Evolutionary conservation across 371 early-diverging fungal species (phyloP).

Genomic region (Mortierella sp.): DNA sequence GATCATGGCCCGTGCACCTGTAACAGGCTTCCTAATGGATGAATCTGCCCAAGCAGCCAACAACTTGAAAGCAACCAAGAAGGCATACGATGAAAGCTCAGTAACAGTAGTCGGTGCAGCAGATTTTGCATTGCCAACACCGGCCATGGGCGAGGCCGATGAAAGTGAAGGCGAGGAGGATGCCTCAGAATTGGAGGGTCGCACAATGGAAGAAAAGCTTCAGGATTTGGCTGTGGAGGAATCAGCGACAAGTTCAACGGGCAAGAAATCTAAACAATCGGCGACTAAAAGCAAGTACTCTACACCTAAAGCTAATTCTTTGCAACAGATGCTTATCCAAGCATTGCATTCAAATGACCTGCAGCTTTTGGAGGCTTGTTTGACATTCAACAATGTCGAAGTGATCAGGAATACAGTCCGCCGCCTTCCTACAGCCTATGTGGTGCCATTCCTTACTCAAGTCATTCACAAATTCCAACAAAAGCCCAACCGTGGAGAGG

Average conservation of each 20-base stretch:
- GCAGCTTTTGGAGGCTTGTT: slow-evolving; percentile 74
- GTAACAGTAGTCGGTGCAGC: slow-evolving; percentile 52
- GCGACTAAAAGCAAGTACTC: slow-evolving; percentile 48
- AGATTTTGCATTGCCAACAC: slow-evolving; percentile 46
- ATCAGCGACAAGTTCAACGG: slow-evolving; percentile 22
- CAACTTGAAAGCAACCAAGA: slow-evolving; percentile 60
- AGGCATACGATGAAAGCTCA: slow-evolving; percentile 50
- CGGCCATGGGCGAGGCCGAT: slow-evolving; percentile 19
- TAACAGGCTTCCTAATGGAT: slow-evolving; percentile 67
- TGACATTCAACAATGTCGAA: slow-evolving; percentile 70
- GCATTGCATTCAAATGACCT: slow-evolving; percentile 82
- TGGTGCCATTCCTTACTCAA: slow-evolving; percentile 80
- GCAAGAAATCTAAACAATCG: slow-evolving; percentile 43
- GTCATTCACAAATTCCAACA: slow-evolving; percentile 75
- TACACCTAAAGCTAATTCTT: slow-evolving; percentile 67
- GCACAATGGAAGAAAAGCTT: slow-evolving; percentile 62
- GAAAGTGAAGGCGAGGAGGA: slow-evolving; percentile 36
- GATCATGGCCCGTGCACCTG: slow-evolving; percentile 63
- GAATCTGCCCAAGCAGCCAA: slow-evolving; percentile 64
- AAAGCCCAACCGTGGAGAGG: slow-evolving; percentile 73
- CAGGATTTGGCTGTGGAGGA: slow-evolving; percentile 53
- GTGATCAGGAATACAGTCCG: slow-evolving; percentile 78
- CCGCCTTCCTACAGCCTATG: slow-evolving; percentile 76
- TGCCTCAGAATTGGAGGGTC: slow-evolving; percentile 37
- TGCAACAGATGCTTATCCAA: slow-evolving; percentile 81